Conservation (phyloP, 352 stramenopile species). For the Pythium diclinum region DNA sequence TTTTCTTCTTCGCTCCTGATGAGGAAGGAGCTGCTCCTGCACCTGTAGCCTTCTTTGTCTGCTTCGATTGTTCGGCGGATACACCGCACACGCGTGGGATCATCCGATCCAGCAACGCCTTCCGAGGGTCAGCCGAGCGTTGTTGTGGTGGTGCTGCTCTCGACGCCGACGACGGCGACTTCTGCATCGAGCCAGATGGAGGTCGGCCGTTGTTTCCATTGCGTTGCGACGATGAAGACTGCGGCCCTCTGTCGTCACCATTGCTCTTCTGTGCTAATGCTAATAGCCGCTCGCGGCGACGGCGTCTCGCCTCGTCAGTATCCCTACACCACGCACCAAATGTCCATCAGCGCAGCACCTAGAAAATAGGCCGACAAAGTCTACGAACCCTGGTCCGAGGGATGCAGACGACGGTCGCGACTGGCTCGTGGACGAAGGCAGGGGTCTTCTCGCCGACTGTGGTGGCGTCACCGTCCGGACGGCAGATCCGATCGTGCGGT, state of each 20-base stretch:
- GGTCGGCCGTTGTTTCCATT: constrained; percentile 17
- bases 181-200: constrained; percentile 23
- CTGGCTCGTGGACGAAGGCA: constrained; percentile 1
- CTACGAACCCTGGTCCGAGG: constrained; percentile 11
- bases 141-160: constrained; percentile 1
- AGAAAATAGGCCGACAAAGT: neutral
- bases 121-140: constrained; percentile 34
- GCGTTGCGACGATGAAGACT: constrained; percentile 4
- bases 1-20: constrained; percentile 29
- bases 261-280: constrained; percentile 20
- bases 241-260: neutral
- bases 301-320: constrained; percentile 13
- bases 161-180: constrained; percentile 19
- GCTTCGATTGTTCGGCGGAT: constrained; percentile 19
- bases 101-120: constrained; percentile 77
- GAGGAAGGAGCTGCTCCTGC: neutral
- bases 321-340: constrained; percentile 12
- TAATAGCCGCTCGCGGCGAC: constrained; percentile 21
- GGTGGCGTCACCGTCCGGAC: constrained; percentile 13
- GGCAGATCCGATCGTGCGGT: constrained; percentile 10
- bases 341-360: neutral
- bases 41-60: constrained; percentile 8
- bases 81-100: constrained; percentile 74
- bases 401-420: constrained; percentile 8
- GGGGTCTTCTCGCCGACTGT: constrained; percentile 15